These are phyloP conservation scores for Nectriaceae sp. DNA, from an alignment of 2,329 filamentous ascomycete species.

Conservation along the genomic window DNA sequence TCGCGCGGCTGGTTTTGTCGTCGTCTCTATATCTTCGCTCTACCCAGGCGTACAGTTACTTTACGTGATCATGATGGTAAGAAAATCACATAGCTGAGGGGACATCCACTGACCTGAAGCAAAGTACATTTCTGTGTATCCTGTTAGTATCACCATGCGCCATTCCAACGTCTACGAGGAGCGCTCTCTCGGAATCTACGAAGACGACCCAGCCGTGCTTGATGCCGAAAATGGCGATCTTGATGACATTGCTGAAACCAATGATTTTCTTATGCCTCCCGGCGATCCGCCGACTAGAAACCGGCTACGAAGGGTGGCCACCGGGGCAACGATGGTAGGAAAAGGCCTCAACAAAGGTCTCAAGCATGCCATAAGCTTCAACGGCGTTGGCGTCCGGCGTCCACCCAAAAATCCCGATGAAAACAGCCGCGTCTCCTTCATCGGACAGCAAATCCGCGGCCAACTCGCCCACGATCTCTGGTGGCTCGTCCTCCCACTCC, in stretches of 20 bases:
- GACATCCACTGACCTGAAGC: too few species aligned
- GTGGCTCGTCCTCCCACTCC: conserved; percentile 62
- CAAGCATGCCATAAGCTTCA: conserved; percentile 36
- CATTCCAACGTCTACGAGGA: conserved; percentile 75
- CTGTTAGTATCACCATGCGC: conserved; percentile 64
- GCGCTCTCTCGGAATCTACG: conserved; percentile 62
- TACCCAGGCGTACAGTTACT: conserved; percentile 61
- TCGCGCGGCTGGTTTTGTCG: conserved; percentile 66
- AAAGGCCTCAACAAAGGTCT: neutral
- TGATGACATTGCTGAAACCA: neutral
- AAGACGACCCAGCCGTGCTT: conserved; percentile 30
- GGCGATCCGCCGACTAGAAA: conserved; percentile 29
- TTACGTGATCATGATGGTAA: conserved; percentile 67
- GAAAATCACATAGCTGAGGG: too few species aligned
- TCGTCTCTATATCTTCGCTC: conserved; percentile 59
- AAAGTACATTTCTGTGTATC: conserved; percentile 67
- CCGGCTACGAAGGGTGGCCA: conserved; percentile 22
- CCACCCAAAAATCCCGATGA: conserved; percentile 25
- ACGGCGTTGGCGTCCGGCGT: conserved; percentile 44
- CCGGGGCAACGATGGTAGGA: conserved; percentile 25
- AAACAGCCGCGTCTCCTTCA: conserved; percentile 47
- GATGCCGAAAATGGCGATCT: conserved; percentile 26
- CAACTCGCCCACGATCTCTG: conserved; percentile 69
- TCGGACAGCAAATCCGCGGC: conserved; percentile 60
- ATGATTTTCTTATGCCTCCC: conserved; percentile 20